Percentiles rank a stretch among this genome's conserved stretches.
Conservation (phyloP, 805 yeast species). For the Candida koratica region DNA sequence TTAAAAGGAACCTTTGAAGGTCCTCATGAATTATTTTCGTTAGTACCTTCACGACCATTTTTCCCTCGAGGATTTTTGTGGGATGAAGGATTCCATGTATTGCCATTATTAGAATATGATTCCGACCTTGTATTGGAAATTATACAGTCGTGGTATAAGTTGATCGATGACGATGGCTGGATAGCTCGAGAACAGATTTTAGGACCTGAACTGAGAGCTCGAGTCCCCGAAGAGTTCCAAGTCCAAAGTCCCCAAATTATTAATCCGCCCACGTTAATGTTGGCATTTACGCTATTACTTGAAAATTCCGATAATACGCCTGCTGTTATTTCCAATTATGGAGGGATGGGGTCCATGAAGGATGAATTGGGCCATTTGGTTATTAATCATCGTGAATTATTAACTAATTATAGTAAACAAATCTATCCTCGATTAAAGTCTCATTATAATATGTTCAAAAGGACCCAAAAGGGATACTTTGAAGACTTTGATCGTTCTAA, state of each 20-base stretch:
- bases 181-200: constrained; percentile 92
- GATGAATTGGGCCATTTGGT: constrained; percentile 48
- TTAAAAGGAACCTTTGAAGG: constrained; percentile 64
- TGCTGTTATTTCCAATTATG: constrained; percentile 19
- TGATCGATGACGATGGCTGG: constrained; percentile 93
- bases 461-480: constrained; percentile 71
- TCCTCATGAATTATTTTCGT: constrained; percentile 70
- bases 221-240: constrained; percentile 80
- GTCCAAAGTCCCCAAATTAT: constrained; percentile 88
- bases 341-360: constrained; percentile 2
- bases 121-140: constrained; percentile 77
- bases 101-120: constrained; percentile 80
- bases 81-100: constrained; percentile 96
- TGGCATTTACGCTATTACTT: constrained; percentile 59
- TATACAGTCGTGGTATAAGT: constrained; percentile 78
- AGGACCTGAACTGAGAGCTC: constrained; percentile 84
- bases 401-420: constrained; percentile 52
- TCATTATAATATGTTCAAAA: constrained; percentile 83
- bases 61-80: constrained; percentile 97
- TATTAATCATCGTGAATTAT: constrained; percentile 53
- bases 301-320: constrained; percentile 23
- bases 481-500: constrained; percentile 62
- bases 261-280: constrained; percentile 90
- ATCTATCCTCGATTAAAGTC: constrained; percentile 73
- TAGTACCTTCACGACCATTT: constrained; percentile 89